phyloP scores from a whole-genome alignment of 176 grass and related monocot species.

The Zea mays region Zm-B73-REFERENCE-NAM-5.0 NC_050102.1:131675501-131676000 shows the following conservation, averaged over 20 bases:
- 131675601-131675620: background rate
- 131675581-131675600: background rate
- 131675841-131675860: background rate
- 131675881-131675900: constrained; percentile 16
- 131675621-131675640: background rate
- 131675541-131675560: background rate
- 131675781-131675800: constrained; percentile 27
- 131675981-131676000: background rate
- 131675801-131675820: constrained; percentile 22
- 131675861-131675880: constrained; percentile 9
- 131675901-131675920: background rate
- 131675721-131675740: background rate
- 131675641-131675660: constrained; percentile 31
- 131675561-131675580: background rate
- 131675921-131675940: constrained; percentile 7
- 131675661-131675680: constrained; percentile 8
- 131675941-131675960: background rate
- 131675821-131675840: constrained; percentile 37
- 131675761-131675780: constrained; percentile 20
- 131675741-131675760: background rate
- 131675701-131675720: constrained; percentile 31
- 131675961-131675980: constrained; percentile 12
- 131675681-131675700: constrained; percentile 35
- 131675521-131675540: background rate
- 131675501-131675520: no score